phyloP scores from a whole-genome alignment of 1,284 basidiomycete genomes.

The Ustilago curta region DNA sequence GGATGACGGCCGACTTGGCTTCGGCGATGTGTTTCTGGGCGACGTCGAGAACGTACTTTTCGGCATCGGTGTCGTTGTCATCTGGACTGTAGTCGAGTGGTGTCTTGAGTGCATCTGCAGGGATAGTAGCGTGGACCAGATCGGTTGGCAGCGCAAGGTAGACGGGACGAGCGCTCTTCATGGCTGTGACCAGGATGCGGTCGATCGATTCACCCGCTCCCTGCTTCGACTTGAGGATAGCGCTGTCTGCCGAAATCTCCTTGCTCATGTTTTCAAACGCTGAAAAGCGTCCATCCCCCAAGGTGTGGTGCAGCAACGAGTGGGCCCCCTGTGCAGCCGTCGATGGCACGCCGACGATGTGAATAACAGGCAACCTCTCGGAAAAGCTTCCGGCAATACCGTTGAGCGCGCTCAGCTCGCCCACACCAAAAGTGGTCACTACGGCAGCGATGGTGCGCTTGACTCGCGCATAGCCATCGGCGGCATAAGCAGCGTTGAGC shows the following conservation, averaged over 20 bases:
- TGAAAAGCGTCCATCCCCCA: slow-evolving; percentile 72
- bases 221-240: slow-evolving; percentile 62
- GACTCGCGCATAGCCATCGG: slow-evolving; percentile 88
- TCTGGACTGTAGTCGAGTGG: slow-evolving; percentile 68
- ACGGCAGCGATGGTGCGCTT: slow-evolving; percentile 47
- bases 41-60: slow-evolving; percentile 78
- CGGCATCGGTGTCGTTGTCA: slow-evolving; percentile 75
- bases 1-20: slow-evolving; percentile 79
- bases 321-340: slow-evolving; percentile 76
- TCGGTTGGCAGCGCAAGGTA: slow-evolving; percentile 91
- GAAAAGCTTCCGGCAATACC: slow-evolving; percentile 74
- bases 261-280: slow-evolving; percentile 82
- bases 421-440: slow-evolving; percentile 83
- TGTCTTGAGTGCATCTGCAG: slow-evolving; percentile 76
- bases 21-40: slow-evolving; percentile 72
- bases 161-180: slow-evolving; percentile 81
- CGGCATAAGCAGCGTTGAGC: slow-evolving; percentile 79
- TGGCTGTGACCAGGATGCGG: slow-evolving; percentile 79
- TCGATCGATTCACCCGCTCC: slow-evolving; percentile 79
- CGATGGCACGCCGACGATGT: slow-evolving; percentile 88
- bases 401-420: slow-evolving; percentile 75
- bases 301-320: slow-evolving; percentile 70
- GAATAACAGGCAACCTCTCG: slow-evolving; percentile 90
- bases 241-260: slow-evolving; percentile 81
- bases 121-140: slow-evolving; percentile 79